Evolutionary conservation across 78 protist species (phyloP), one percentile per base, ranked within the genome.

Genomic region (Dictyostelium intermedium): DNA sequence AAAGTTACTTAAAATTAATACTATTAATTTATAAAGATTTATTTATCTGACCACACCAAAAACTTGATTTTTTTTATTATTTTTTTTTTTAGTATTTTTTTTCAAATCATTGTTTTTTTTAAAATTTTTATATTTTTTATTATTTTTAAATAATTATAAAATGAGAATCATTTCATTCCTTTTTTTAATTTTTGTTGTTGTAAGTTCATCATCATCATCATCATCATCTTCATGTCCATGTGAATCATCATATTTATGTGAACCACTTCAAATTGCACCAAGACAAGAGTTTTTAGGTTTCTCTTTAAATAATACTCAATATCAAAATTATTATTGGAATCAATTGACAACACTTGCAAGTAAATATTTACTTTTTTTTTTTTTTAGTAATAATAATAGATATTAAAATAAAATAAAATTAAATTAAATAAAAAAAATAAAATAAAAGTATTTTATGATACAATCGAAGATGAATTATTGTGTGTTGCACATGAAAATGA

Each of bases 221-320:
- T 70, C 77, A 32, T 10, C 27, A 25, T 2, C 25, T 14, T 16
- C 14, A 13, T 63, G 73, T 63, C 73, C 73, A 32, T 70, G 35
- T 32, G 77, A 13, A n/a, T 27, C 39, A 37, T 56, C 35, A 35
- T 89, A 43, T 27, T 70, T 78, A 8, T 89, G 93, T 47, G 34
- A 60, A 30, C 93, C 93, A 78, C 18, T 89, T 7, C 41, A 11
- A 7, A 73, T 27, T 20, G 50, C 61, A 53, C 74, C 63, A 13
- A 60, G 93, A 69, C 79, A 20, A 80, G 93, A 89, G 30, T 89
- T 89, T 69, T 11, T 89, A 3, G 93, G 93, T 4, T 89, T 66
- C 30, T 76, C 84, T 2, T 76, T 41, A 41, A 30, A 41, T 23
- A 9, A 3, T 0, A 5, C 25, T 1, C 72, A 25, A 13, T 89